Evolutionary conservation across 1,139 yeast genomes (phyloP), one percentile per base, ranked within the genome.

Genomic region (Suhomyces ambrosiae): DNA sequence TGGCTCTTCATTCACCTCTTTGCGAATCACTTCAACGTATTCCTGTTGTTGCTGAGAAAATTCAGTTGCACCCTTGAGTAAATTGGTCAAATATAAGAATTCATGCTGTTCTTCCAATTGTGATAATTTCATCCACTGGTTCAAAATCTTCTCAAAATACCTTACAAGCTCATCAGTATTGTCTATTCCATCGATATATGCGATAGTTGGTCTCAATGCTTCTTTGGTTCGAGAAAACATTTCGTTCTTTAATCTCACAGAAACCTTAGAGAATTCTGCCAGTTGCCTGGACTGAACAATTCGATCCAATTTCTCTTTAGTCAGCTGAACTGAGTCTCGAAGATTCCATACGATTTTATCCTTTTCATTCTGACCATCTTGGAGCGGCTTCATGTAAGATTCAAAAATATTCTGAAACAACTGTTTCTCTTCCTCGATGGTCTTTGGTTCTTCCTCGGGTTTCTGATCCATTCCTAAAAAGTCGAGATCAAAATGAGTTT

Each of bases 131-230:
- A 29, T 26, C 60, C 59, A 58, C 13, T 48, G 35, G 4, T 32
- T 30, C 9, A 58, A 32, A 8, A 53, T 34, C 15, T 29, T 32
- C 21, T 42, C 40, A 25, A 54, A 50, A 32, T 53, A 60, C 11
- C 27, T 45, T 11, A 54, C 50, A 19, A 59, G 32, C 10, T 45
- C 47, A 3, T 24, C 15, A 11, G 28, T 29, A 7, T 49, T 35
- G 3, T 38, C 34, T 10, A 59, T 32, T 4, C 36, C 26, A 8
- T 48, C 46, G 4, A 67, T 58, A 34, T 55, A 43, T 1, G 46
- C 36, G 3, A 60, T 32, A 0, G 67, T 58, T 7, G 68, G 65
- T 1, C 21, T 32, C 35, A 67, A 52, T 0, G 67, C 61, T 3
- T 33, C 45, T 13, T 46, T 44, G 6, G 57, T 48, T 37, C 49